Base-by-base conservation (phyloP, 768 basidiomycete species). In the Mycena epipterygia region DNA sequence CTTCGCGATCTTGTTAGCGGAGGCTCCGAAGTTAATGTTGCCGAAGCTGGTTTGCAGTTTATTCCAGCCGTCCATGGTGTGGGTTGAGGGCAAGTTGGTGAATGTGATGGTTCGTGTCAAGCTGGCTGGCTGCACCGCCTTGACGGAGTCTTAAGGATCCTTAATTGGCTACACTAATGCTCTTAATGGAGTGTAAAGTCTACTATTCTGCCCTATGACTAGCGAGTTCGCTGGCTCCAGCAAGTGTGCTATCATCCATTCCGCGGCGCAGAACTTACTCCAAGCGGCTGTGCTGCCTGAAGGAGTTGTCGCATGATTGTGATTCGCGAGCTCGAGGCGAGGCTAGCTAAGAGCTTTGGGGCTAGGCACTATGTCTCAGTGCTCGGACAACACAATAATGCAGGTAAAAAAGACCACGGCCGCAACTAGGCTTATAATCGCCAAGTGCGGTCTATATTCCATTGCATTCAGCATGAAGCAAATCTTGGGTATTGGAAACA, bases 1-100 rank as follows among this genome's bases (percentile, higher is more conserved):
- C 82, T 94, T 95, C 62, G 90, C 86, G 70, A 96, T 64, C 84
- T 90, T 94, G 77, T 84, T 89, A 60, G 93, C 93, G 1, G 91
- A 92, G 79, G 93, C 90, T 48, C 91, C 87, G 68, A 95, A 78
- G 84, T 95, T 94, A 74, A 96, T 81, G 73, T 78, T 84, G 44
- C 86, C 82, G 19, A 95, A 39, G 70, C 91, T 89, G 6, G 91
- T 85, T 64, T 89, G 88, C 2, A 95, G 51, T 78, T 92, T 93
- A 70, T 76, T 86, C 94, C 94, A 96, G 75, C 85, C 81, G 46
- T 89, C 87, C 88, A 89, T 89, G 76, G 81, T 49, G 86, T 83
- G 84, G 27, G 88, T 86, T 30, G 56, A 59, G 58, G 33, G 49
- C 6, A 1, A 46, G 23, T n/a, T 19, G 23, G 27, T 3, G 49